Base-by-base conservation (phyloP, 2,329 filamentous ascomycete species). In the Pseudogymnoascus sp. region DNA sequence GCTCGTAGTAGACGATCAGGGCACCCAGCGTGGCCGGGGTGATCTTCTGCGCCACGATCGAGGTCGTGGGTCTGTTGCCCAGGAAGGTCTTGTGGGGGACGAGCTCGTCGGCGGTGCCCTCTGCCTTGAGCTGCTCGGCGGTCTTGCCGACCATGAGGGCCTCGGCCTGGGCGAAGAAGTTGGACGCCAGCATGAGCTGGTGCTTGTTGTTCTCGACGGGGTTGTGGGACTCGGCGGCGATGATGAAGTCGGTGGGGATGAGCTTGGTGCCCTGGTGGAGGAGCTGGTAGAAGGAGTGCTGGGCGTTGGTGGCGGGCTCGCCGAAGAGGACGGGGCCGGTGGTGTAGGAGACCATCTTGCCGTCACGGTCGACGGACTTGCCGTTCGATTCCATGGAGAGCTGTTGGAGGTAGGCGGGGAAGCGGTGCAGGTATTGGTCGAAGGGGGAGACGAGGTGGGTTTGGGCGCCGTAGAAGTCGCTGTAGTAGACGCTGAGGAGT, bases 241-340 rank as follows among this genome's bases (percentile, higher is more conserved):
- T 82, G 80, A 99, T 96, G 82, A 99, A 99, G 79, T 99, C 95
- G 70, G 93, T 89, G 15, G 95, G 95, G 75, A 99, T 97, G 73
- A 99, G 88, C 86, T 97, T 97, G 72, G 95, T 99, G 73, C 95
- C 95, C 79, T 99, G 95, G 83, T 99, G 95, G 65, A 99, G 87
- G 59, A 99, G 88, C 84, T 99, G 95, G 88, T 96, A 99, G 88
- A 99, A 99, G 66, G 95, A 97, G 85, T 99, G 95, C 82, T 99
- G 95, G 50, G 95, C 95, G 76, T 99, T 99, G 77, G 95, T 99
- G 78, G 92, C 96, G 62, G 95, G 95, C 83, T 99, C 95, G 74
- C 95, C 95, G 75, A 99, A 99, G 67, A 99, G 82, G 75, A 99
- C 93, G 62, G 95, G 86, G 59, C 95, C 93, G 38, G 95, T 99